phyloP scores from a whole-genome alignment of 257 asterid species.

The Lithospermum erythrorhizon region DNA sequence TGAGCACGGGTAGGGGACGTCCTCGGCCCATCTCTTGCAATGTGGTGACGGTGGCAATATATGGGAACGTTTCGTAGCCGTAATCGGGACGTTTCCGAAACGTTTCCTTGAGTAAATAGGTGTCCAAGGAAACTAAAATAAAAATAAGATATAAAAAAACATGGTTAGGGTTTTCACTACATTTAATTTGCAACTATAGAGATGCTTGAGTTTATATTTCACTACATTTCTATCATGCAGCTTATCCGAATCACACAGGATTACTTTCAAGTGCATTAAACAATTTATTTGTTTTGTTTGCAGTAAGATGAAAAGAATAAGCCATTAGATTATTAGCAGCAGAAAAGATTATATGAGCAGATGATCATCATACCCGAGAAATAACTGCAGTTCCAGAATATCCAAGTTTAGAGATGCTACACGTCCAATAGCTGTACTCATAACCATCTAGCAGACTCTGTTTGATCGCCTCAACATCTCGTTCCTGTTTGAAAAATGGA shows the following conservation, averaged over 20 bases:
- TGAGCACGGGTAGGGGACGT: too few relatives aligned
- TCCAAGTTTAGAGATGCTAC: conserved; percentile 83
- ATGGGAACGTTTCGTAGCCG: too few relatives aligned
- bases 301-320: background rate
- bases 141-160: too few relatives aligned
- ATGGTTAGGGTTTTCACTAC: too few relatives aligned
- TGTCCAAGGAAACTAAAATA: too few relatives aligned
- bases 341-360: background rate
- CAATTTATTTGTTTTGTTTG: background rate
- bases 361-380: conserved; percentile 53
- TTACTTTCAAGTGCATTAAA: background rate
- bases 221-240: background rate
- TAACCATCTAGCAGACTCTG: conserved; percentile 62
- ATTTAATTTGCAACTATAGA: background rate
- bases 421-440: conserved; percentile 80
- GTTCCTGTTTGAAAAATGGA: conserved; percentile 50
- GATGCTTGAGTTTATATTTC: background rate
- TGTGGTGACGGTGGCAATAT: too few relatives aligned
- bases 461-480: conserved; percentile 67
- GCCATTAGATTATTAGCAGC: background rate
- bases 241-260: background rate
- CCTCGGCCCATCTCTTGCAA: too few relatives aligned
- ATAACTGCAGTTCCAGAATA: conserved; percentile 92
- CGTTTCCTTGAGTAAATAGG: too few relatives aligned
- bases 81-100: too few relatives aligned